These are phyloP conservation scores for Pseudognaphalium luteoalbum DNA, from an alignment of 129 eudicot species.

Conservation along the genomic window DNA sequence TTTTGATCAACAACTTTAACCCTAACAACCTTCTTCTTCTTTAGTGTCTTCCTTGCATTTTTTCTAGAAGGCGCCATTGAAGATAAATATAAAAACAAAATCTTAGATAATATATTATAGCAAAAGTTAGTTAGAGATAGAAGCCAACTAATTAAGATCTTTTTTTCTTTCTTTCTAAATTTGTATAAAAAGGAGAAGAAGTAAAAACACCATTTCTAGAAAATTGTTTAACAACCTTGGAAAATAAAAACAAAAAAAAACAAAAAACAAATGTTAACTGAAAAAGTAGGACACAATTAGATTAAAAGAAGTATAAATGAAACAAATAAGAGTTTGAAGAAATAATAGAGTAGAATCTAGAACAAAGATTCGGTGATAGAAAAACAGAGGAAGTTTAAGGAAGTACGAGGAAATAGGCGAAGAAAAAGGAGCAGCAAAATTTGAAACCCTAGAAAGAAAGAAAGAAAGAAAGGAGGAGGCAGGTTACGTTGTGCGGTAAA, in stretches of 20 bases:
- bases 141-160: constrained; percentile 8
- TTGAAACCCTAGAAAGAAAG: constrained; percentile 30
- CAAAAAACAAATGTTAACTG: constrained; percentile 29
- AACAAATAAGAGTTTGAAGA: neutral
- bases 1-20: neutral
- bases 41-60: constrained; percentile 40
- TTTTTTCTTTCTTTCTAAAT: constrained; percentile 19
- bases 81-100: neutral
- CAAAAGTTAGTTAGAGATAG: neutral
- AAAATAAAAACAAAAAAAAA: too few species aligned
- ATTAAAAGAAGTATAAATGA: constrained; percentile 12
- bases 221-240: constrained; percentile 11
- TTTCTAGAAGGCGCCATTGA: constrained; percentile 66
- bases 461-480: constrained; percentile 14
- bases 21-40: constrained; percentile 19
- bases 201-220: constrained; percentile 25
- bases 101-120: neutral
- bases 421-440: constrained; percentile 9
- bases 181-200: constrained; percentile 17
- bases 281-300: constrained; percentile 3
- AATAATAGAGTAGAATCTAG: constrained; percentile 19
- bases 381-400: neutral
- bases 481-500: constrained; percentile 18
- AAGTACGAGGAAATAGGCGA: constrained; percentile 38
- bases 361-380: constrained; percentile 20